Evolutionary conservation across 23 red algal species (phyloP).

Genomic region (Agarophyton chilense): DNA sequence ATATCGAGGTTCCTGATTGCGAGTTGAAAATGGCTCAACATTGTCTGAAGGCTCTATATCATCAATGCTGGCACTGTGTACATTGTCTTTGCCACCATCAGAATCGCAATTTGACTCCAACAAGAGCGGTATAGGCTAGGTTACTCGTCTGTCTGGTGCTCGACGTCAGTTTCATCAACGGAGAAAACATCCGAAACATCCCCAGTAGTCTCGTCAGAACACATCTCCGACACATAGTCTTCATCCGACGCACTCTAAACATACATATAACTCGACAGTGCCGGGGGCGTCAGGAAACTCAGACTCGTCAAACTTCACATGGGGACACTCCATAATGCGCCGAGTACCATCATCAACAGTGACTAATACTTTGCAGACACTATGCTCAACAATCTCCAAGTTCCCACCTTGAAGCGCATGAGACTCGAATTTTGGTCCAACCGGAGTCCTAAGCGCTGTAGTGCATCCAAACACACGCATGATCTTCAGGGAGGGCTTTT

Average conservation of each 20-base stretch:
- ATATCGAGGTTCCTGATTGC: background rate
- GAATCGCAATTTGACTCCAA: no score
- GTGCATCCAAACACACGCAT: background rate
- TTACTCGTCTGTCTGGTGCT: background rate
- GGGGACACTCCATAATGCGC: background rate
- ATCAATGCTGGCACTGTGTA: background rate
- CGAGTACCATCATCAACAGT: background rate
- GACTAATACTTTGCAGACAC: background rate
- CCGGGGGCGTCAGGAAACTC: background rate
- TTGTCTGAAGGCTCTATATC: background rate
- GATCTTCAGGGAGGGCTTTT: background rate
- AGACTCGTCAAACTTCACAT: background rate
- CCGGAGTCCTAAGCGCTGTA: background rate
- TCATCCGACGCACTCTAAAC: background rate
- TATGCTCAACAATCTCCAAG: background rate
- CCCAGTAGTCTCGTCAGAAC: background rate
- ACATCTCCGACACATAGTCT: background rate
- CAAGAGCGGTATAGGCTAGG: background rate
- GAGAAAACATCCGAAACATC: background rate
- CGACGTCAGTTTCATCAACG: background rate
- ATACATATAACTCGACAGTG: background rate
- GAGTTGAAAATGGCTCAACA: background rate
- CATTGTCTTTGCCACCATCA: background rate
- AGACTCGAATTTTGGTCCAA: background rate
- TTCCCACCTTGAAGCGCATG: background rate